Evolutionary conservation across 352 stramenopile species (phyloP).

Genomic region (Phytophthora constricta): DNA sequence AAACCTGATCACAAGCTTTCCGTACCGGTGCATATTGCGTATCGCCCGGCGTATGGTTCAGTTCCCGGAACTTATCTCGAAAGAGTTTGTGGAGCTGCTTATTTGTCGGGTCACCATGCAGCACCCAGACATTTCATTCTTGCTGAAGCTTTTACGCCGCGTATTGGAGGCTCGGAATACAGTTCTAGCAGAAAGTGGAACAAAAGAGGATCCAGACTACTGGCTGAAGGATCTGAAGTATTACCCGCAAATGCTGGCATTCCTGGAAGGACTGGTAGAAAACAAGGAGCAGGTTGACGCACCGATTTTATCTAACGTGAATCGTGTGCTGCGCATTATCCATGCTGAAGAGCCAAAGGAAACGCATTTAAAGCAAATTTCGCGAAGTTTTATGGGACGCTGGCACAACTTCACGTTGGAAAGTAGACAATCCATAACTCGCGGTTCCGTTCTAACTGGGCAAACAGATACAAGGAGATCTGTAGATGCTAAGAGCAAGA

Average conservation of each 20-base stretch:
- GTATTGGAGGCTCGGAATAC: constrained; percentile 67
- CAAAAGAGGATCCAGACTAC: constrained; percentile 47
- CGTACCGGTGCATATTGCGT: constrained; percentile 70
- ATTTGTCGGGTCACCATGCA: constrained; percentile 76
- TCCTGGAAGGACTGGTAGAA: constrained; percentile 58
- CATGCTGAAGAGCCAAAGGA: constrained; percentile 66
- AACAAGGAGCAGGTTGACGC: constrained; percentile 54
- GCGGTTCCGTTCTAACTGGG: constrained; percentile 30
- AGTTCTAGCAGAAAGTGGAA: constrained; percentile 32
- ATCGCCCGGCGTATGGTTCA: constrained; percentile 70
- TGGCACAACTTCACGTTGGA: constrained; percentile 83
- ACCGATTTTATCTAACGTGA: constrained; percentile 70
- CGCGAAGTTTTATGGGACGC: constrained; percentile 72
- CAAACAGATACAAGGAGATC: constrained; percentile 28
- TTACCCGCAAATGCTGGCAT: constrained; percentile 63
- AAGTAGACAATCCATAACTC: constrained; percentile 35
- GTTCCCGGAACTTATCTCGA: constrained; percentile 69
- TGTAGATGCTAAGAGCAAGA: constrained; percentile 13
- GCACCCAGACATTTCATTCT: constrained; percentile 68
- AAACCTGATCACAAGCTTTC: constrained; percentile 70
- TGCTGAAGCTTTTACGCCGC: constrained; percentile 79
- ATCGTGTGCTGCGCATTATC: constrained; percentile 78
- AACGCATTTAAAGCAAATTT: constrained; percentile 51
- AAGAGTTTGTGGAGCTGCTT: constrained; percentile 75
- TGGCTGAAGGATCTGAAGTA: constrained; percentile 75